phyloP scores from a whole-genome alignment of 768 basidiomycete genomes.

The Lentinula sp. region DNA sequence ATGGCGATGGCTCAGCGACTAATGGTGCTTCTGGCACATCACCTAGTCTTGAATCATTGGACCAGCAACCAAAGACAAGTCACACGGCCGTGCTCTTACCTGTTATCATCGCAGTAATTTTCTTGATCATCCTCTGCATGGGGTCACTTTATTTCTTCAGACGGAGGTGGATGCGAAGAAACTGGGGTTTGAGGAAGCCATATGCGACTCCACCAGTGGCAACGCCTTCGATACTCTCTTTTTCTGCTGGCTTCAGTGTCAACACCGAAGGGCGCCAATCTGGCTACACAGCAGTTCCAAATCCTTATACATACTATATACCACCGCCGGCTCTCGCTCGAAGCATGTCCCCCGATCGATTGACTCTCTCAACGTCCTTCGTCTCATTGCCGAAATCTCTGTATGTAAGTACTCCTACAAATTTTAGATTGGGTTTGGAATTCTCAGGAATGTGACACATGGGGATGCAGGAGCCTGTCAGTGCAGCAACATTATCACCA shows the following conservation, averaged over 20 bases:
- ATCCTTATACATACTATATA: neutral
- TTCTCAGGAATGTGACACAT: too few relatives aligned
- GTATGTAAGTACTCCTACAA: neutral
- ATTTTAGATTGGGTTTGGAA: neutral
- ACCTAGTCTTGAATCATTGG: neutral
- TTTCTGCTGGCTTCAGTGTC: neutral
- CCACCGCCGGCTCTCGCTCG: neutral
- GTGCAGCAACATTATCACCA: neutral
- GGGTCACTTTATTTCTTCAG: neutral
- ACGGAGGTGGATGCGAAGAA: neutral
- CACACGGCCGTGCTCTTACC: neutral
- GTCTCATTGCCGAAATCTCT: neutral
- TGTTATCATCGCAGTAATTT: neutral
- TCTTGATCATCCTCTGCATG: neutral
- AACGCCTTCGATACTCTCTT: neutral
- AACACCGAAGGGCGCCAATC: neutral
- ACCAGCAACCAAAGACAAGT: neutral
- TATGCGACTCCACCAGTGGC: neutral
- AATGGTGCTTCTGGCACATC: neutral
- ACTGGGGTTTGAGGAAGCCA: neutral
- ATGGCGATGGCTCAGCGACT: neutral
- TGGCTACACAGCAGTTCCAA: neutral
- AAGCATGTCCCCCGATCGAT: neutral
- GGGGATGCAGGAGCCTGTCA: neutral
- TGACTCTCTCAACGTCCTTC: neutral